Conservation (phyloP, 371 early-diverging fungal genomes). For the Vittaforma corneae region DNA sequence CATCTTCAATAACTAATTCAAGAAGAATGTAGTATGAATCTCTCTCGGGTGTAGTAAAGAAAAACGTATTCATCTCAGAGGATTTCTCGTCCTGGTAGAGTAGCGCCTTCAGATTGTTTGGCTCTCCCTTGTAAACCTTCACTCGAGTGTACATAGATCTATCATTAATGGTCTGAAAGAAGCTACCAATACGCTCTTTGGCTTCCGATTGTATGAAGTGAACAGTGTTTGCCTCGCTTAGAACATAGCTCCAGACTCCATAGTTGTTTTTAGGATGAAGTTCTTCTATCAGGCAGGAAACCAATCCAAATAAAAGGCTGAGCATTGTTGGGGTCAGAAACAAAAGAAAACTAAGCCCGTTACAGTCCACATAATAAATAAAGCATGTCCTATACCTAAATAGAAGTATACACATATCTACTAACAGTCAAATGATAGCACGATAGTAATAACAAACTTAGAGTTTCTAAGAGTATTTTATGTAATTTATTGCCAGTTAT, state of each 20-base stretch:
- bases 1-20: background rate
- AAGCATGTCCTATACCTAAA: no score
- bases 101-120: background rate
- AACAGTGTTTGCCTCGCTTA: slow-evolving; percentile 13
- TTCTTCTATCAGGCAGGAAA: slow-evolving; percentile 9
- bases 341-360: no score
- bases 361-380: no score
- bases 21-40: slow-evolving; percentile 19
- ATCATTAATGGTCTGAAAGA: background rate
- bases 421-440: no score
- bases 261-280: background rate
- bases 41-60: slow-evolving; percentile 13
- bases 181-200: background rate
- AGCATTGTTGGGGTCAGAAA: no score
- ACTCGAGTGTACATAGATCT: background rate
- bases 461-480: background rate
- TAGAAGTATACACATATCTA: no score
- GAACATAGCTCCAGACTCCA: background rate
- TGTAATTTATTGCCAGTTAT: background rate
- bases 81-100: slow-evolving; percentile 13
- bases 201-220: slow-evolving; percentile 11
- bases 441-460: background rate
- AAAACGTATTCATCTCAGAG: slow-evolving; percentile 8
- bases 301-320: background rate
- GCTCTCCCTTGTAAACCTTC: background rate